These are phyloP conservation scores for Sclerotinia borealis DNA, from an alignment of 2,329 filamentous ascomycete genomes.

Conservation along the genomic window DNA sequence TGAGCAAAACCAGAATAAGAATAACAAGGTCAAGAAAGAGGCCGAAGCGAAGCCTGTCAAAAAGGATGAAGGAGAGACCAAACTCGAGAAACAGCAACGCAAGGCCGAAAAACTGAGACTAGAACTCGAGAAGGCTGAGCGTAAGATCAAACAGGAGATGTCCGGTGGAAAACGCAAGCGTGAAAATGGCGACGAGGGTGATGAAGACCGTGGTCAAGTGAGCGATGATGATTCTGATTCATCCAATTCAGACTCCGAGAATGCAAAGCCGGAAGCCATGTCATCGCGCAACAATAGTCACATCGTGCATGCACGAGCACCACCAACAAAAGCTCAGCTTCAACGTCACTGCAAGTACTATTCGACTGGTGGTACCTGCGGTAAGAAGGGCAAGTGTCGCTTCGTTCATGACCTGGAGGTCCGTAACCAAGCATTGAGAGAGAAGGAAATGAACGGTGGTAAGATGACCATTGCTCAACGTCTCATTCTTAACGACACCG, in stretches of 20 bases:
- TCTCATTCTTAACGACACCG: slow-evolving; percentile 60
- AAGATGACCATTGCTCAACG: slow-evolving; percentile 61
- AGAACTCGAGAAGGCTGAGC: slow-evolving; percentile 64
- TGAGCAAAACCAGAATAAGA: slow-evolving; percentile 28
- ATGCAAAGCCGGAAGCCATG: slow-evolving; percentile 53
- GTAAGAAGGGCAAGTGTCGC: slow-evolving; percentile 70
- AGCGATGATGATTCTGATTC: slow-evolving; percentile 29
- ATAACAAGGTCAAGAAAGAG: slow-evolving; percentile 26
- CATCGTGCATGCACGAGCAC: slow-evolving; percentile 30
- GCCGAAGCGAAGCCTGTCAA: slow-evolving; percentile 31
- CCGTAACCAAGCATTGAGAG: slow-evolving; percentile 56
- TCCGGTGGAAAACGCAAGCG: slow-evolving; percentile 63
- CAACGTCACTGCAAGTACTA: slow-evolving; percentile 66
- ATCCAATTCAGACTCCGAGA: slow-evolving; percentile 44
- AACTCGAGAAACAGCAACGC: slow-evolving; percentile 48
- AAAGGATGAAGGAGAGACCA: slow-evolving; percentile 47
- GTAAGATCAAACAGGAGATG: slow-evolving; percentile 31
- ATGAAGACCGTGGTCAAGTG: slow-evolving; percentile 46
- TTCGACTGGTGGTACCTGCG: slow-evolving; percentile 61
- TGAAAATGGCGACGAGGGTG: slow-evolving; percentile 60
- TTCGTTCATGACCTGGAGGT: slow-evolving; percentile 62
- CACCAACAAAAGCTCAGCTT: slow-evolving; percentile 52
- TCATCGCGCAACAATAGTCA: slow-evolving; percentile 40
- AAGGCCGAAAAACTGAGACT: slow-evolving; percentile 56
- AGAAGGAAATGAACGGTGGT: slow-evolving; percentile 59